These are phyloP conservation scores for Pezicula radicicola DNA, from an alignment of 2,329 filamentous ascomycete genomes.

Conservation along the genomic window DNA sequence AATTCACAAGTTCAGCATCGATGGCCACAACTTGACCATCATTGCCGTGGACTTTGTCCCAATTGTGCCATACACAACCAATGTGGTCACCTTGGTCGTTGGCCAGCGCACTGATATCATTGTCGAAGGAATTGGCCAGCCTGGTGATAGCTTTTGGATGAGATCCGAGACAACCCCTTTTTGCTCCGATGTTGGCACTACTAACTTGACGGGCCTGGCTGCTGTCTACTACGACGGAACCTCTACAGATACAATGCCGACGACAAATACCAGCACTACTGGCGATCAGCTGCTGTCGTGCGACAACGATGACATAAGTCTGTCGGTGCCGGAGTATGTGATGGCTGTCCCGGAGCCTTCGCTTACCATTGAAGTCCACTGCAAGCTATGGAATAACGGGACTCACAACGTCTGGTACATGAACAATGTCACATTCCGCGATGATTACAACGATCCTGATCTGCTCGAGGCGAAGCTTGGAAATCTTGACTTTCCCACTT, in stretches of 20 bases:
- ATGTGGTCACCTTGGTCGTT: constrained; percentile 42
- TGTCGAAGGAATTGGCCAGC: constrained; percentile 40
- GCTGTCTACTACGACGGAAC: constrained; percentile 63
- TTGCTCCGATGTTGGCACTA: constrained; percentile 46
- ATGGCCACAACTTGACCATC: constrained; percentile 54
- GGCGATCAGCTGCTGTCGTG: constrained; percentile 48
- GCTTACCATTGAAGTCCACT: constrained; percentile 9
- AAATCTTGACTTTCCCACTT: constrained; percentile 43
- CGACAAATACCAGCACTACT: constrained; percentile 44
- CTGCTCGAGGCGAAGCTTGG: constrained; percentile 39
- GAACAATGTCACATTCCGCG: constrained; percentile 9
- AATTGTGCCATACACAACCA: constrained; percentile 43
- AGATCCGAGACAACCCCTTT: constrained; percentile 45
- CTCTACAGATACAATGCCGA: constrained; percentile 45
- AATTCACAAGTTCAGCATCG: constrained; percentile 41
- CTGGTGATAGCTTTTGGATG: constrained; percentile 54
- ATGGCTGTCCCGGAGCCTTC: constrained; percentile 10
- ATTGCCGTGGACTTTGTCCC: constrained; percentile 56
- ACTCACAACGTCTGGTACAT: constrained; percentile 4
- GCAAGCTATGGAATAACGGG: constrained; percentile 34
- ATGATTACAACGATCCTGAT: constrained; percentile 19
- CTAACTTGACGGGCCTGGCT: constrained; percentile 46
- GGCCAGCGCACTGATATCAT: constrained; percentile 41
- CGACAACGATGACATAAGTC: constrained; percentile 51
- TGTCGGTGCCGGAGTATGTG: constrained; percentile 49